Conservation (phyloP, 495 filamentous ascomycete genomes). For the Aspergillus avenaceus region DNA sequence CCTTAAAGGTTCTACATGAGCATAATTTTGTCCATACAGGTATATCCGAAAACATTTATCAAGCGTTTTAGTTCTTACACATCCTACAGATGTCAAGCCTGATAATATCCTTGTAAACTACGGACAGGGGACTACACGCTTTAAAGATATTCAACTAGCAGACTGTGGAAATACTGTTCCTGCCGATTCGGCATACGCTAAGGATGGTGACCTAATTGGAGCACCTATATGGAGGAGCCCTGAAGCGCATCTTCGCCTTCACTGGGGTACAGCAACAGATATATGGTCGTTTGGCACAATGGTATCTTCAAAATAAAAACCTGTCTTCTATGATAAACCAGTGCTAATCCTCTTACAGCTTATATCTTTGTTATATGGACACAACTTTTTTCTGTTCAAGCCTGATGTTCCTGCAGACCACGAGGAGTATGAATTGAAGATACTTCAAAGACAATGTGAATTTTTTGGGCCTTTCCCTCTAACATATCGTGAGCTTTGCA, state of each 20-base stretch:
- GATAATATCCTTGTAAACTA: conserved; percentile 41
- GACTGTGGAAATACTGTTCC: conserved; percentile 34
- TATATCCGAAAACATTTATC: not conserved
- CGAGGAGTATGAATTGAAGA: conserved; percentile 37
- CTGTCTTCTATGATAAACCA: not conserved
- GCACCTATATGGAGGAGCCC: conserved; percentile 34
- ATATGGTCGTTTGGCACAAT: conserved; percentile 43
- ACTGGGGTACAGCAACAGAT: conserved; percentile 35
- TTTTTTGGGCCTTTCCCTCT: conserved; percentile 42
- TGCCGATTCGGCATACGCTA: conserved; percentile 30
- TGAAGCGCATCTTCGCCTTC: conserved; percentile 30
- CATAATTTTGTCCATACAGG: conserved; percentile 9
- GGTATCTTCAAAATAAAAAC: conserved; percentile 9
- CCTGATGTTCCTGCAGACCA: conserved; percentile 32
- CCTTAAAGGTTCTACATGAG: conserved; percentile 7
- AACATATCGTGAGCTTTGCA: conserved; percentile 23
- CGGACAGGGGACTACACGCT: conserved; percentile 23
- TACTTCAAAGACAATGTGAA: conserved; percentile 33
- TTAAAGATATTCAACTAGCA: conserved; percentile 35
- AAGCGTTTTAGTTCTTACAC: not conserved
- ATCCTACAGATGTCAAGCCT: conserved; percentile 35
- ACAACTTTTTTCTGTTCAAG: conserved; percentile 39
- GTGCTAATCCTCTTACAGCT: conserved; percentile 21
- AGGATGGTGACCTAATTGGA: conserved; percentile 33
- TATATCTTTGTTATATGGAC: conserved; percentile 37